Percentiles rank a stretch among this genome's conserved stretches.
Evolutionary conservation across 192 early-diverging fungal genomes (phyloP).

Genomic region (Dimargaris xerosporica): DNA sequence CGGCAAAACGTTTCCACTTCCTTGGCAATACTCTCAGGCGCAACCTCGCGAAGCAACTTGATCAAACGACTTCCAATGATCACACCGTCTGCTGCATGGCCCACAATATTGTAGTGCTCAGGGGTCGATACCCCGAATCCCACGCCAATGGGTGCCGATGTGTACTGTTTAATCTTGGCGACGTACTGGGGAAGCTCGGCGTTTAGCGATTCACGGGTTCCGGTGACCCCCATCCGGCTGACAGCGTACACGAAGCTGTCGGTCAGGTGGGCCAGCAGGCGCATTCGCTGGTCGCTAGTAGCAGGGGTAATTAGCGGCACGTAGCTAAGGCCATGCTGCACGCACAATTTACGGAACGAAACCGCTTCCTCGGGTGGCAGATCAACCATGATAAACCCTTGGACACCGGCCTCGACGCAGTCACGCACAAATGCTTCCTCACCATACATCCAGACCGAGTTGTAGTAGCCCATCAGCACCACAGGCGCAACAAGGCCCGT

Average conservation of each 20-base stretch:
- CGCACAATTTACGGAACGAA: slow-evolving; percentile 66
- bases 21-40: slow-evolving; percentile 21
- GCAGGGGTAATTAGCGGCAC: slow-evolving; percentile 88
- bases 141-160: slow-evolving; percentile 74
- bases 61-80: slow-evolving; percentile 91
- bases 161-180: slow-evolving; percentile 63
- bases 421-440: slow-evolving; percentile 72
- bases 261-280: slow-evolving; percentile 59
- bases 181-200: slow-evolving; percentile 55
- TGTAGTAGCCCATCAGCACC: slow-evolving; percentile 99
- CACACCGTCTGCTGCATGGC: slow-evolving; percentile 78
- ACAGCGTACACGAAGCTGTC: slow-evolving; percentile 96
- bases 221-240: slow-evolving; percentile 86
- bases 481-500: slow-evolving; percentile 78
- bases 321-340: slow-evolving; percentile 59
- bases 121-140: slow-evolving; percentile 90
- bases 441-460: slow-evolving; percentile 91
- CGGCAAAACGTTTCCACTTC: slow-evolving; percentile 34
- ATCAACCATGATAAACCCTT: slow-evolving; percentile 96
- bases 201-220: slow-evolving; percentile 52
- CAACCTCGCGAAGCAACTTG: slow-evolving; percentile 52
- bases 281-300: slow-evolving; percentile 71
- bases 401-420: slow-evolving; percentile 70
- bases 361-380: slow-evolving; percentile 92
- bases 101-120: slow-evolving; percentile 80